These are phyloP conservation scores for Harrya chromipes DNA, from an alignment of 768 basidiomycete species.

Conservation along the genomic window DNA sequence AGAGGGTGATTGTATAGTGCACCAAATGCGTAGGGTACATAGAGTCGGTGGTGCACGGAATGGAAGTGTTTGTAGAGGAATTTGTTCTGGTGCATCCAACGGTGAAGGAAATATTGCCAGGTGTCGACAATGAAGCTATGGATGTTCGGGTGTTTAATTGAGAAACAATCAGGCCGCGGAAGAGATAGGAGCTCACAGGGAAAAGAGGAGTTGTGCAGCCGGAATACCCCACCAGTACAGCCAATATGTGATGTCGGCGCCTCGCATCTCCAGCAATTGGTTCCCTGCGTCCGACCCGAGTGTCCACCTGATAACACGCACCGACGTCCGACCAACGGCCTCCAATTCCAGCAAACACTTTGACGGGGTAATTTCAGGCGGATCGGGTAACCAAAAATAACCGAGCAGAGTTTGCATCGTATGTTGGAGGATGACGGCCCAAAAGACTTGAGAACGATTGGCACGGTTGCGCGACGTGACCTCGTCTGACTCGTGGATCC, in stretches of 20 bases:
- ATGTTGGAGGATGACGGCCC: slow-evolving; percentile 86
- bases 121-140: slow-evolving; percentile 90
- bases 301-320: slow-evolving; percentile 33
- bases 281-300: slow-evolving; percentile 42
- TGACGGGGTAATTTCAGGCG: slow-evolving; percentile 26
- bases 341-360: slow-evolving; percentile 45
- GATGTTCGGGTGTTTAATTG: not conserved
- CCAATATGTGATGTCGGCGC: slow-evolving; percentile 50
- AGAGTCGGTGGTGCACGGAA: slow-evolving; percentile 92
- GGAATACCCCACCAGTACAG: slow-evolving; percentile 96
- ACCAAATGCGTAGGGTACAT: slow-evolving; percentile 96
- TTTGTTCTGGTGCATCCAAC: slow-evolving; percentile 85
- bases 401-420: slow-evolving; percentile 78
- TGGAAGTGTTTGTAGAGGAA: slow-evolving; percentile 91
- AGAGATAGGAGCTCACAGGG: slow-evolving; percentile 62
- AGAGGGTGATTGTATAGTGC: slow-evolving; percentile 97
- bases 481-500: slow-evolving; percentile 87
- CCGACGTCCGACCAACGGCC: slow-evolving; percentile 39
- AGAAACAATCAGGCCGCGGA: not conserved
- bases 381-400: slow-evolving; percentile 56
- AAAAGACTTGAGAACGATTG: slow-evolving; percentile 65
- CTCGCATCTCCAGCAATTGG: slow-evolving; percentile 36
- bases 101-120: slow-evolving; percentile 97
- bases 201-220: slow-evolving; percentile 61
- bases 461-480: slow-evolving; percentile 72